These are phyloP conservation scores for Aspergillus mulundensis DNA, from an alignment of 495 filamentous ascomycete genomes.

Conservation along the genomic window DNA sequence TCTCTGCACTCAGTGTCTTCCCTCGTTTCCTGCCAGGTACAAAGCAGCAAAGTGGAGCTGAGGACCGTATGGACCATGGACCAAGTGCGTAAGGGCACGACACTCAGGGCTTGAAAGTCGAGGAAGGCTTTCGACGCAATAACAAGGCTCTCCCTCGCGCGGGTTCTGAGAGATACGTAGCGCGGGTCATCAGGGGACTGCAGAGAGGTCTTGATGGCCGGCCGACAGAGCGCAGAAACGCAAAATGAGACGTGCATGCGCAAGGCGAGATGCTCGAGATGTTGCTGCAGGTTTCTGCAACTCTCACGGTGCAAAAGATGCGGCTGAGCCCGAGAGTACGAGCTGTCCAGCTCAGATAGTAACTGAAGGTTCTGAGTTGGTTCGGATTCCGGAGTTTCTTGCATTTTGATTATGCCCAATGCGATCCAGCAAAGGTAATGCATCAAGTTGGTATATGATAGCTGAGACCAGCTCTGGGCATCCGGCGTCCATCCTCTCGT, in stretches of 20 bases:
- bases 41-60: conserved; percentile 35
- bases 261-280: conserved; percentile 34
- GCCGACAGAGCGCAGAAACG: conserved; percentile 31
- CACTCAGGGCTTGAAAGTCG: conserved; percentile 32
- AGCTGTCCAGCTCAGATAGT: conserved; percentile 22
- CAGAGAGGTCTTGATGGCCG: conserved; percentile 27
- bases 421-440: conserved; percentile 27
- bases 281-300: conserved; percentile 31
- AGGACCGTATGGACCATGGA: conserved; percentile 39
- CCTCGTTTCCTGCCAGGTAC: conserved; percentile 37
- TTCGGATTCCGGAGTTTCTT: conserved; percentile 8
- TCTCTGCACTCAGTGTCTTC: conserved; percentile 31
- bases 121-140: conserved; percentile 32
- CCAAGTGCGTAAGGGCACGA: conserved; percentile 33
- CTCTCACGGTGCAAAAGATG: conserved; percentile 21
- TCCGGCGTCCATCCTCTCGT: conserved; percentile 23
- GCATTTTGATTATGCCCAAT: conserved; percentile 21
- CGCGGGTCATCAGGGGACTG: conserved; percentile 1
- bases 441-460: conserved; percentile 32
- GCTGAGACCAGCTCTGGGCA: conserved; percentile 3
- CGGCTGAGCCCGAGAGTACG: conserved; percentile 18
- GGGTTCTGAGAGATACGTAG: conserved; percentile 14
- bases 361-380: conserved; percentile 17
- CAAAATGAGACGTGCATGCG: conserved; percentile 33
- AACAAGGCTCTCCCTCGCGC: conserved; percentile 29